These are phyloP conservation scores for Globisporangium okanoganense DNA, from an alignment of 352 stramenopile species.

Conservation along the genomic window DNA sequence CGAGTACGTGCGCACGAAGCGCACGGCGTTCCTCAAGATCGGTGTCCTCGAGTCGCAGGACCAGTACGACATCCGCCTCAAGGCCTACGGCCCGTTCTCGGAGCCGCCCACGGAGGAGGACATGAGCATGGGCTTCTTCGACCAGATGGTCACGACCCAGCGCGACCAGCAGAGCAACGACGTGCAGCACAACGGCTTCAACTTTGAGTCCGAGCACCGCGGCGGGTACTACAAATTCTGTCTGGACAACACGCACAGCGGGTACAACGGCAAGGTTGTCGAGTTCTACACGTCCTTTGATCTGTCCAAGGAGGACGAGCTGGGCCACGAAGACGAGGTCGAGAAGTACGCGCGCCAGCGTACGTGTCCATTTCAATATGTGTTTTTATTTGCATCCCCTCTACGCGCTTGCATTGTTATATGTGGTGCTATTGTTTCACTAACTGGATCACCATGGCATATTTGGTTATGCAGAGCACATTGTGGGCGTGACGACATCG, in stretches of 20 bases:
- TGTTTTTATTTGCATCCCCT: not conserved
- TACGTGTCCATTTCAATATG: constrained; percentile 20
- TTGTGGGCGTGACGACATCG: constrained; percentile 59
- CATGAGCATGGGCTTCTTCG: constrained; percentile 67
- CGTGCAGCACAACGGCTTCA: constrained; percentile 83
- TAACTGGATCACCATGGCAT: not conserved
- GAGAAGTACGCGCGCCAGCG: constrained; percentile 61
- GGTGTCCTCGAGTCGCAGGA: constrained; percentile 69
- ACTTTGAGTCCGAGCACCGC: constrained; percentile 83
- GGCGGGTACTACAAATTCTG: constrained; percentile 87
- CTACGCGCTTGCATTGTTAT: not conserved
- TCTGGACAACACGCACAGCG: constrained; percentile 72
- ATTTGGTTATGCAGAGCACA: constrained; percentile 43
- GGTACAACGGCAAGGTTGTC: constrained; percentile 55
- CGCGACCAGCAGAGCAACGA: constrained; percentile 68
- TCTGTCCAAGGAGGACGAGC: constrained; percentile 68
- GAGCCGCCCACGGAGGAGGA: constrained; percentile 42
- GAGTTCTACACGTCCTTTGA: constrained; percentile 85
- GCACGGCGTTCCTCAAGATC: constrained; percentile 81
- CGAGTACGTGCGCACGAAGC: constrained; percentile 83
- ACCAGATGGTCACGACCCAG: constrained; percentile 63
- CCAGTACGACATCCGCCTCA: constrained; percentile 72
- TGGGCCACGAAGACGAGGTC: constrained; percentile 71
- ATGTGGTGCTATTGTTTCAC: not conserved
- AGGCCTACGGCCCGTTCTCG: constrained; percentile 65